Evolutionary conservation across 2,329 filamentous ascomycete genomes (phyloP).

Genomic region (Colletotrichum siamense): DNA sequence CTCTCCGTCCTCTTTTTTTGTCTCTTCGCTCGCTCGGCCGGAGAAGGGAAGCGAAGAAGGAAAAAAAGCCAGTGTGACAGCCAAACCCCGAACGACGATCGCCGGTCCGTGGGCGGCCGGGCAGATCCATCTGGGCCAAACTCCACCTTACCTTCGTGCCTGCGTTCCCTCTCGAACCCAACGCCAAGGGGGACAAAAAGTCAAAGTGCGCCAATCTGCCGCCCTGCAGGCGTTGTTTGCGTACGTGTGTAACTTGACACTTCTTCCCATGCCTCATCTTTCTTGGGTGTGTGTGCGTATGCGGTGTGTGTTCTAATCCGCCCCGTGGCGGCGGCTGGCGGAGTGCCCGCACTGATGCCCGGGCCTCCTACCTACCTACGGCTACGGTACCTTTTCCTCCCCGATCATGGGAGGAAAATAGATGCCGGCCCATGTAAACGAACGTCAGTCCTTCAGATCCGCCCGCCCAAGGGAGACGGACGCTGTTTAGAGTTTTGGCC

Average conservation of each 20-base stretch:
- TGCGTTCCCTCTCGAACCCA: background rate
- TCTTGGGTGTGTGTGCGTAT: background rate
- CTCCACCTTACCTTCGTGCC: background rate
- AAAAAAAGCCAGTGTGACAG: background rate
- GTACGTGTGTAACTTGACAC: background rate
- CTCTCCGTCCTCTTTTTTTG: background rate
- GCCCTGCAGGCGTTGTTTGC: background rate
- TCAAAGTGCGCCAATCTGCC: slow-evolving; percentile 1
- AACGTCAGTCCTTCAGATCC: background rate
- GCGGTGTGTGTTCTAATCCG: background rate
- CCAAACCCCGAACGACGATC: background rate
- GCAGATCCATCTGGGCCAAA: background rate
- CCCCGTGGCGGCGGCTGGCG: background rate
- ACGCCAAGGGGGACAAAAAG: background rate
- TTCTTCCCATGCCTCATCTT: background rate
- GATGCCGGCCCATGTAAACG: background rate
- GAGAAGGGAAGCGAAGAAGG: background rate
- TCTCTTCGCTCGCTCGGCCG: background rate
- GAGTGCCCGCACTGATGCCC: background rate
- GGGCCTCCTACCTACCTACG: background rate
- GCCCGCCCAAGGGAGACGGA: background rate
- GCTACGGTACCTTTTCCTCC: background rate
- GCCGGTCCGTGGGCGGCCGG: slow-evolving; percentile 4
- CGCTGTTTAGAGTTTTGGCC: background rate
- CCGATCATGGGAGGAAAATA: background rate